Percentiles rank a stretch among this genome's conserved stretches.
Conservation (phyloP, 257 asterid species). For the Salvia splendens region DNA sequence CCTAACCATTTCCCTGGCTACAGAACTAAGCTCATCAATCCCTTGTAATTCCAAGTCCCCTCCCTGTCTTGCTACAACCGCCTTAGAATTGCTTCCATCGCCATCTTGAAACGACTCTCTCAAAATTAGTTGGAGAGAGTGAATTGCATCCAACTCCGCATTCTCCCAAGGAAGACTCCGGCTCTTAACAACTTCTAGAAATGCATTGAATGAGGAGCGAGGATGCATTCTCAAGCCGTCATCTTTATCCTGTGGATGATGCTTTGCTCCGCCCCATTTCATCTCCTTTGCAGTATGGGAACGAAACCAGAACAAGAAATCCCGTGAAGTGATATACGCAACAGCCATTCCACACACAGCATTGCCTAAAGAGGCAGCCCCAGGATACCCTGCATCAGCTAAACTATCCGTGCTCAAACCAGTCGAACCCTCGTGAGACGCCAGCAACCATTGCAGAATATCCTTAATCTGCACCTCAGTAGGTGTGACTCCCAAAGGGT, state of each 20-base stretch:
- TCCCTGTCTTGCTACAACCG: conserved; percentile 45
- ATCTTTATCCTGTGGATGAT: conserved; percentile 80
- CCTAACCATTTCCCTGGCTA: conserved; percentile 60
- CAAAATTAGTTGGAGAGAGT: conserved; percentile 79
- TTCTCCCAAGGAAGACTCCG: conserved; percentile 90
- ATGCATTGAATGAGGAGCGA: conserved; percentile 85
- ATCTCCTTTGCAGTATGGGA: conserved; percentile 82
- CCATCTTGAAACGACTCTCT: conserved; percentile 67
- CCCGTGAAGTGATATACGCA: conserved; percentile 64
- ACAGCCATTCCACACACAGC: conserved; percentile 90
- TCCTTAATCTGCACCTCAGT: conserved; percentile 71
- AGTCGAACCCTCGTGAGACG: conserved; percentile 69
- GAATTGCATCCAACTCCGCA: conserved; percentile 92
- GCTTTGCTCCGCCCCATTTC: conserved; percentile 95
- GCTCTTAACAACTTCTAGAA: conserved; percentile 87
- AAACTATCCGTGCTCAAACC: conserved; percentile 88
- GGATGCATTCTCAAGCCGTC: conserved; percentile 89
- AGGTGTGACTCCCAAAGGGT: conserved; percentile 69
- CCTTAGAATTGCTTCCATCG: conserved; percentile 56
- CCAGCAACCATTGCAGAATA: conserved; percentile 66
- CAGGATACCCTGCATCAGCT: conserved; percentile 81
- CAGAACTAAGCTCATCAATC: conserved; percentile 55
- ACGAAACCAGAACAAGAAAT: conserved; percentile 84
- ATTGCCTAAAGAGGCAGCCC: conserved; percentile 70
- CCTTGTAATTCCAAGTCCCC: conserved; percentile 51